Evolutionary conservation across 148 eudicot genomes (phyloP).

Genomic region (Chenopodium suecicum): DNA sequence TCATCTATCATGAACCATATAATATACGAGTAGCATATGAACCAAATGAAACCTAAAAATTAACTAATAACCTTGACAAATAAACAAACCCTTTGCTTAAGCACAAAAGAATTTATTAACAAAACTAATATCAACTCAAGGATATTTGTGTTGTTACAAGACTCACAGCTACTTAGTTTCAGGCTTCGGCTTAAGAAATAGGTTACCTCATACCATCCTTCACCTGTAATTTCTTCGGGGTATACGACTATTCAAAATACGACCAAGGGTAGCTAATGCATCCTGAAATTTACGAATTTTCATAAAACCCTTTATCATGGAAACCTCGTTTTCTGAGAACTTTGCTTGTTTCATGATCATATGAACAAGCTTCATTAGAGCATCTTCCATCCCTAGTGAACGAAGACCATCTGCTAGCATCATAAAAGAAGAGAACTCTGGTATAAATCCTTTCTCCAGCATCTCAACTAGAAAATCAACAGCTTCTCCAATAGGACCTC

Average conservation of each 20-base stretch:
- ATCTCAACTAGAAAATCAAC: constrained; percentile 74
- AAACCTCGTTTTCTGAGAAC: constrained; percentile 62
- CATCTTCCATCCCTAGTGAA: constrained; percentile 77
- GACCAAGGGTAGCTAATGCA: constrained; percentile 71
- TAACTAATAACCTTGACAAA: neutral
- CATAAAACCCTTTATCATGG: constrained; percentile 74
- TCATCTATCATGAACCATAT: neutral
- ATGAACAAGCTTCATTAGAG: constrained; percentile 59
- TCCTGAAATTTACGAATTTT: constrained; percentile 83
- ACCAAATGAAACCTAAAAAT: neutral
- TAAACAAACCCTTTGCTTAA: neutral
- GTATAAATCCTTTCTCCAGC: constrained; percentile 63
- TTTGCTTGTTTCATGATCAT: constrained; percentile 59
- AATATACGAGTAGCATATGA: neutral
- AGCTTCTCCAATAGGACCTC: constrained; percentile 91
- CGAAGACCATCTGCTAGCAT: constrained; percentile 93
- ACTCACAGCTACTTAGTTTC: neutral
- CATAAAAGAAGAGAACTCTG: constrained; percentile 63
- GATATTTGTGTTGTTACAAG: neutral
- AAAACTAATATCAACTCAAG: neutral
- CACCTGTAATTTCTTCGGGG: constrained; percentile 30
- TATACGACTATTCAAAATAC: constrained; percentile 47
- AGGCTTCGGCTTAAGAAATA: neutral
- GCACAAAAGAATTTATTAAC: neutral
- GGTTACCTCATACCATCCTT: constrained; percentile 1